These are phyloP conservation scores for Pythium dissimile DNA, from an alignment of 352 stramenopile species.

Conservation along the genomic window DNA sequence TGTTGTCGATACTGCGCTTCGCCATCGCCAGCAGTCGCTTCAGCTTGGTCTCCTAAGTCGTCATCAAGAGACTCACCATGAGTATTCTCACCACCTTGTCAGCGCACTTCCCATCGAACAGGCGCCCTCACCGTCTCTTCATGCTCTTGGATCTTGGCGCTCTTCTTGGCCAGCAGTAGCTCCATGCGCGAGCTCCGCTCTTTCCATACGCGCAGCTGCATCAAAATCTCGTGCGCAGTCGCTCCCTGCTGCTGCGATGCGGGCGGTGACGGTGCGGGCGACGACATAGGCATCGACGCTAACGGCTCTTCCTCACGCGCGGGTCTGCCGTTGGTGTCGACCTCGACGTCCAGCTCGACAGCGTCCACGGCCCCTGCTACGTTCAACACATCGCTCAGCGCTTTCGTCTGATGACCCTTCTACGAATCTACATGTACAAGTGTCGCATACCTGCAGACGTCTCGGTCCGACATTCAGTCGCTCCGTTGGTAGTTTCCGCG, in stretches of 20 bases:
- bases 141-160: conserved; percentile 66
- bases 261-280: conserved; percentile 13
- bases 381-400: no score
- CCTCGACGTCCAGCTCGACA: not conserved
- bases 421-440: no score
- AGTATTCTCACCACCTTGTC: not conserved
- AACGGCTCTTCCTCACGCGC: conserved; percentile 14
- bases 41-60: conserved; percentile 77
- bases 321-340: no score
- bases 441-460: not conserved
- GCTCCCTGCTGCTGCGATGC: conserved; percentile 7
- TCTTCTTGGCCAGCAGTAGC: conserved; percentile 64
- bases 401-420: no score
- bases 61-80: not conserved
- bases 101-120: no score
- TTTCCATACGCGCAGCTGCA: conserved; percentile 54
- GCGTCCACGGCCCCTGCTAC: not conserved
- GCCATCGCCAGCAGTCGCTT: conserved; percentile 82
- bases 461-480: not conserved
- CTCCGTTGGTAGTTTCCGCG: not conserved
- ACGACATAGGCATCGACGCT: conserved; percentile 1
- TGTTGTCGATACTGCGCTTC: conserved; percentile 90
- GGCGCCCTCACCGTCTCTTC: conserved; percentile 75
- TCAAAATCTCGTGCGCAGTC: conserved; percentile 22
- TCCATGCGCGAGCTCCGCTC: conserved; percentile 61